These are phyloP conservation scores for Taphrina pruni DNA, from an alignment of 1,139 yeast genomes.

Conservation along the genomic window DNA sequence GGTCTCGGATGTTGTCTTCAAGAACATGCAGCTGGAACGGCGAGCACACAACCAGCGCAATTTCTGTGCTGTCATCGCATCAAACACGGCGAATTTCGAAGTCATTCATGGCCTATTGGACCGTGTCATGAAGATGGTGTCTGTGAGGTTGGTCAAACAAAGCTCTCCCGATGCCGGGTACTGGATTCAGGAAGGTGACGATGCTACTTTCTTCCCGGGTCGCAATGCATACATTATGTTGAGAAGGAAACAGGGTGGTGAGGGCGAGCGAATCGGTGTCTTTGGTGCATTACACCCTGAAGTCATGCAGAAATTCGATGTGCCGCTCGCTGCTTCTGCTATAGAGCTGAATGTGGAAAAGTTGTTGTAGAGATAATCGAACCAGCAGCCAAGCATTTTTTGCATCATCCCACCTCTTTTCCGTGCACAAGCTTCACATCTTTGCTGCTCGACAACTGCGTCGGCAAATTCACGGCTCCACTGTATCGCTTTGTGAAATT, in stretches of 20 bases:
- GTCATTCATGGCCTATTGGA: slow-evolving; percentile 92
- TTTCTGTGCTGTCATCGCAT: slow-evolving; percentile 93
- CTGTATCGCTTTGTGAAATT: background rate
- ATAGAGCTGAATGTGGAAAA: slow-evolving; percentile 90
- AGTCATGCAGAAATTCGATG: slow-evolving; percentile 81
- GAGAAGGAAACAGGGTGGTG: slow-evolving; percentile 61
- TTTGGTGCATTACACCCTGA: slow-evolving; percentile 97
- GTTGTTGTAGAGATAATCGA: slow-evolving; percentile 60
- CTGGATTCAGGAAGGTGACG: slow-evolving; percentile 61
- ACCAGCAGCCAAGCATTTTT: background rate
- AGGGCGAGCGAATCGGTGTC: slow-evolving; percentile 64
- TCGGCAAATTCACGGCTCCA: background rate
- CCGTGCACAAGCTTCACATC: background rate
- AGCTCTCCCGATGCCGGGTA: slow-evolving; percentile 66
- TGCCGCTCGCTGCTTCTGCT: slow-evolving; percentile 89
- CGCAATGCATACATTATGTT: slow-evolving; percentile 89
- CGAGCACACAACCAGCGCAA: slow-evolving; percentile 90
- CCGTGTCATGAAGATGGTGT: slow-evolving; percentile 90
- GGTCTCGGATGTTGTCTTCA: slow-evolving; percentile 91
- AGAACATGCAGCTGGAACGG: slow-evolving; percentile 79
- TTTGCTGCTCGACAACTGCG: too few species aligned
- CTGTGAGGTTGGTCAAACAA: slow-evolving; percentile 60
- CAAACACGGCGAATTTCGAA: slow-evolving; percentile 95
- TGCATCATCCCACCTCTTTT: background rate
- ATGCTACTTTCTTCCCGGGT: slow-evolving; percentile 90